Percentiles rank a stretch among this genome's conserved stretches.
These are phyloP conservation scores for Wickerhamomyces sp. DNA, from an alignment of 1,139 yeast species.

Conservation along the genomic window DNA sequence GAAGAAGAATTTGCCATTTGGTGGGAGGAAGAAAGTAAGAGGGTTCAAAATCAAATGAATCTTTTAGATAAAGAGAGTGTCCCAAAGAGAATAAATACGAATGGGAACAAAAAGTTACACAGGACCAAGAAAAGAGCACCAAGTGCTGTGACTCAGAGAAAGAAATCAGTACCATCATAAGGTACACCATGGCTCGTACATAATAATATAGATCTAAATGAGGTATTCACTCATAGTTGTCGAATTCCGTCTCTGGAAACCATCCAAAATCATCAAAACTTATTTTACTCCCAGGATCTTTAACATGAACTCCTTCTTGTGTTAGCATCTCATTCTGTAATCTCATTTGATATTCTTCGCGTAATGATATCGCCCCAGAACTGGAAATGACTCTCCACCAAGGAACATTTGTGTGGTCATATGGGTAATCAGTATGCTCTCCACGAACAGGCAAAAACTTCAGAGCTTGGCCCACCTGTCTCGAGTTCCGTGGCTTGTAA, in stretches of 20 bases:
- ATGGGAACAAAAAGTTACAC: neutral
- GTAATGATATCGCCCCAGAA: conserved; percentile 55
- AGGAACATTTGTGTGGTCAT: conserved; percentile 42
- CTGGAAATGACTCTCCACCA: conserved; percentile 79
- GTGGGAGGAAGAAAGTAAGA: conserved; percentile 72
- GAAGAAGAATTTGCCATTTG: conserved; percentile 77
- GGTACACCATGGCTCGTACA: too few relatives aligned
- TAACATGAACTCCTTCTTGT: conserved; percentile 46
- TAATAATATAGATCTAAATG: neutral
- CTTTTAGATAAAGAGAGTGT: conserved; percentile 1
- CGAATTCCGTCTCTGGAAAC: conserved; percentile 46
- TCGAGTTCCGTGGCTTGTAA: conserved; percentile 57
- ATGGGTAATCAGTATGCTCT: conserved; percentile 16
- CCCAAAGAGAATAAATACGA: neutral
- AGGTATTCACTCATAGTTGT: conserved; percentile 12
- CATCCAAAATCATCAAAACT: conserved; percentile 52
- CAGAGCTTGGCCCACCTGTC: conserved; percentile 71
- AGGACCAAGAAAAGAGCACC: neutral
- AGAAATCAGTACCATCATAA: conserved; percentile 9
- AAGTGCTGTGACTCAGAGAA: conserved; percentile 3
- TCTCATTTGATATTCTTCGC: conserved; percentile 41
- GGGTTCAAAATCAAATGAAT: conserved; percentile 45
- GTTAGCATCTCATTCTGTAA: conserved; percentile 44
- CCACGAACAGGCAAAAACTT: conserved; percentile 39
- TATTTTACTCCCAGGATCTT: conserved; percentile 31